phyloP scores from a whole-genome alignment of 257 asterid species.

The Solanum lignicaule region DNA sequence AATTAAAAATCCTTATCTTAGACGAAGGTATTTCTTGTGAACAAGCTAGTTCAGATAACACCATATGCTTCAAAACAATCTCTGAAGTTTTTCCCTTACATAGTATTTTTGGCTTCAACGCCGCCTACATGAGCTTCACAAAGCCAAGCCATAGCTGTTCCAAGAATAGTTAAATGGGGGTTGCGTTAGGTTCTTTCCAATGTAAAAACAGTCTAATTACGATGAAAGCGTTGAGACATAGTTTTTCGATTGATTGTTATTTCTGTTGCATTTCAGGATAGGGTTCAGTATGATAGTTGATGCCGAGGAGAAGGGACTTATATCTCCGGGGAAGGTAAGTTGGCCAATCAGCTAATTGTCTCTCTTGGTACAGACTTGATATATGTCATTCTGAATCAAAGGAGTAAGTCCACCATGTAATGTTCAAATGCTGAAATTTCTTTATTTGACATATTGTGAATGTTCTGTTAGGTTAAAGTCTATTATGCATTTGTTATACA shows the following conservation, averaged over 20 bases:
- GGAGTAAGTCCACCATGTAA: neutral
- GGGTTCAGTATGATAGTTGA: conserved; percentile 85
- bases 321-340: conserved; percentile 88
- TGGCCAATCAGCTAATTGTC: neutral
- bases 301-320: conserved; percentile 86
- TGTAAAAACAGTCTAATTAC: neutral
- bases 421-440: neutral
- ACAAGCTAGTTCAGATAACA: neutral
- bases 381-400: neutral
- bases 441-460: neutral
- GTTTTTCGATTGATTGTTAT: neutral
- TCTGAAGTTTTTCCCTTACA: neutral
- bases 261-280: conserved; percentile 57
- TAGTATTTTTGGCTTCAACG: neutral
- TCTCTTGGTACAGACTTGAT: neutral
- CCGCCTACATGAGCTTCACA: neutral
- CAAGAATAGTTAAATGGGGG: neutral
- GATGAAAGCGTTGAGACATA: neutral
- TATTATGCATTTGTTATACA: neutral
- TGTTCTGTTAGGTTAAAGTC: neutral
- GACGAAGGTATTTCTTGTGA: neutral
- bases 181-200: neutral
- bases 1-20: neutral
- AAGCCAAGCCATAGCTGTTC: neutral
- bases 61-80: neutral